Evolutionary conservation across 495 filamentous ascomycete genomes (phyloP), one percentile per base, ranked within the genome.

Genomic region (Beverwykella pulmonaria): DNA sequence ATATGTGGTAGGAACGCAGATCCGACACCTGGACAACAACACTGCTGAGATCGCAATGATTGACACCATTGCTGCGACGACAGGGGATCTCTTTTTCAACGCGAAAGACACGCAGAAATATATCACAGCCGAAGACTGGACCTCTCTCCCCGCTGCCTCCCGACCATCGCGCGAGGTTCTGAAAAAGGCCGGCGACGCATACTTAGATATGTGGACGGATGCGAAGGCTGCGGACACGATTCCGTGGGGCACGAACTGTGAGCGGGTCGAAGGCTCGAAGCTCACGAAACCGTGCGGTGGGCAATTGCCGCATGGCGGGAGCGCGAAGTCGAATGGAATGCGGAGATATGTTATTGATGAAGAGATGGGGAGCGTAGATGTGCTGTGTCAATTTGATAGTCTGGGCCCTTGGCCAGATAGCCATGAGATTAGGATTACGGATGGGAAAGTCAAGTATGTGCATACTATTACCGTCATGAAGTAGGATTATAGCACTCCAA

Each of bases 331-430:
- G 19, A 82, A 82, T 55, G 76, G 74, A 1, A 80, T 77, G 34
- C 69, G 81, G 25, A 70, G 81, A 26, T 82, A 83, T 67, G 80
- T 83, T n/a, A 81, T 83, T 58, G 81, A 83, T 58, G 80, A 83
- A 72, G 73, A 71, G 23, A 36, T 79, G 0, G 81, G 81, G 9
- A 79, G 76, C 2, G 78, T 80, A 7, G 79, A 83, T 63, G 77
- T 82, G 15, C 60, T 82, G 14, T 83, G 79, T 55, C 76, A 77
- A 1, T 83, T 83, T 62, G 75, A 81, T 59, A 73, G 76, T 25
- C 66, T 83, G 17, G 79, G 79, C 5, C 70, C 70, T 47, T 71
- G 76, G 66, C 79, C 81, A 0, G 81, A 83, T 47, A 80, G 77
- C 10, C 81, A 83, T 68, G 80, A 83, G 68, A 74, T 83, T 32